Conservation (phyloP, 352 stramenopile species). For the Pythium aristosporum region DNA sequence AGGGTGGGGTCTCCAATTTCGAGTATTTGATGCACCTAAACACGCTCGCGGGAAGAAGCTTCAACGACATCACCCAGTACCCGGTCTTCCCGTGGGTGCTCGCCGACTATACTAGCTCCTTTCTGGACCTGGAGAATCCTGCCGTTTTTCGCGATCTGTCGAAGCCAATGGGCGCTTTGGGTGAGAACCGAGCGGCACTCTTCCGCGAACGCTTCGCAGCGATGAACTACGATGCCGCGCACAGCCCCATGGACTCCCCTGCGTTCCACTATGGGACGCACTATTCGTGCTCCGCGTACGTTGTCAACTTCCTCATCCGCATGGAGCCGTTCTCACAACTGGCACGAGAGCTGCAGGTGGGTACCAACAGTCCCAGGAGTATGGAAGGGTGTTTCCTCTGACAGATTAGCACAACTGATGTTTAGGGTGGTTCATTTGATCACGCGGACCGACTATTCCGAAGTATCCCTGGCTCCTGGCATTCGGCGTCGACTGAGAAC, state of each 20-base stretch:
- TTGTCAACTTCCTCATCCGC: conserved; percentile 96
- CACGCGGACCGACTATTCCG: conserved; percentile 96
- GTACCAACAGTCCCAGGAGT: not conserved
- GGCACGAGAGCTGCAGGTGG: conserved; percentile 58
- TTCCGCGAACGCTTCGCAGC: conserved; percentile 86
- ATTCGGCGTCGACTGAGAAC: conserved; percentile 92
- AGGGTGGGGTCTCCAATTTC: conserved; percentile 84
- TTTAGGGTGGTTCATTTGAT: conserved; percentile 83
- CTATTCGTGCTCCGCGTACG: conserved; percentile 95
- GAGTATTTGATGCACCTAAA: conserved; percentile 98
- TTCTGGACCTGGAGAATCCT: conserved; percentile 81
- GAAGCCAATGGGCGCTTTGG: conserved; percentile 94
- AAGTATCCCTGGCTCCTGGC: conserved; percentile 93
- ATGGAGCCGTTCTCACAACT: conserved; percentile 86
- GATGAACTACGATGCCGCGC: conserved; percentile 48
- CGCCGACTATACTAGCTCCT: conserved; percentile 83
- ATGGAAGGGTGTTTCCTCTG: not conserved
- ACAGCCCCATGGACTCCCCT: conserved; percentile 60
- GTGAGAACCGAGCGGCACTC: conserved; percentile 69
- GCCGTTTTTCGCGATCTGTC: conserved; percentile 91
- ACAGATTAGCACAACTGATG: not conserved
- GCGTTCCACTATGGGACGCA: conserved; percentile 97
- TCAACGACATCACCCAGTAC: conserved; percentile 99
- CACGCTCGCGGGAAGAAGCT: conserved; percentile 92
- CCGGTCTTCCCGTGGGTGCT: conserved; percentile 97